These are phyloP conservation scores for Arabis hirsuta DNA, from an alignment of 345 rosid genomes.

Conservation along the genomic window DNA sequence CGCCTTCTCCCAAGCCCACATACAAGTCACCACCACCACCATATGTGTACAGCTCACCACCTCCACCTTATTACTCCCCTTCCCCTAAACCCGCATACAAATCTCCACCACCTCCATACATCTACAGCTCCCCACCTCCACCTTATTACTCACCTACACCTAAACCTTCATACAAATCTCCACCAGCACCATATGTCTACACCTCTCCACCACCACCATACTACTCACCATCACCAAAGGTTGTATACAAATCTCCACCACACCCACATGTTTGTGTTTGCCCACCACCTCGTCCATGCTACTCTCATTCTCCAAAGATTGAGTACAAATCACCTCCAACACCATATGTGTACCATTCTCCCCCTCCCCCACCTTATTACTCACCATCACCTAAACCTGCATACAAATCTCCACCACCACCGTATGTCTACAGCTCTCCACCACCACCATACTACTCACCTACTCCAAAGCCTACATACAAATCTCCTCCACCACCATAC, in stretches of 20 bases:
- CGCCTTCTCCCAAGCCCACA: neutral
- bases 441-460: constrained; percentile 12
- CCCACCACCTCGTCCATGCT: constrained; percentile 14
- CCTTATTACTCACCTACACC: constrained; percentile 9
- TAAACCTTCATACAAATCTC: neutral
- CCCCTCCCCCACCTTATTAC: constrained; percentile 18
- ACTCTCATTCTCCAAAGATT: neutral
- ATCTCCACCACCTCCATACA: constrained; percentile 12
- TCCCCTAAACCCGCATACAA: neutral
- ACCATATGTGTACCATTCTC: neutral
- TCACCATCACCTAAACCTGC: neutral
- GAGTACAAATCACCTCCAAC: constrained; percentile 19
- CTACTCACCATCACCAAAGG: too few species aligned
- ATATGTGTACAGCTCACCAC: constrained; percentile 11
- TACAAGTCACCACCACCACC: constrained; percentile 16
- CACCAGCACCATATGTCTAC: too few species aligned
- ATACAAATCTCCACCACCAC: constrained; percentile 15
- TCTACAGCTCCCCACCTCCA: constrained; percentile 1
- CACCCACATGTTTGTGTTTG: neutral
- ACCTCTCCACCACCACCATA: too few species aligned
- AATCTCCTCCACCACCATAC: constrained; percentile 6
- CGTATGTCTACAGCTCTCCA: neutral
- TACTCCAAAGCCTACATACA: neutral
- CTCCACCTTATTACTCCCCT: neutral
- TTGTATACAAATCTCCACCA: constrained; percentile 19